Evolutionary conservation across 2,329 filamentous ascomycete species (phyloP), one percentile per base, ranked within the genome.

Genomic region (Colletotrichum chlorophyti): DNA sequence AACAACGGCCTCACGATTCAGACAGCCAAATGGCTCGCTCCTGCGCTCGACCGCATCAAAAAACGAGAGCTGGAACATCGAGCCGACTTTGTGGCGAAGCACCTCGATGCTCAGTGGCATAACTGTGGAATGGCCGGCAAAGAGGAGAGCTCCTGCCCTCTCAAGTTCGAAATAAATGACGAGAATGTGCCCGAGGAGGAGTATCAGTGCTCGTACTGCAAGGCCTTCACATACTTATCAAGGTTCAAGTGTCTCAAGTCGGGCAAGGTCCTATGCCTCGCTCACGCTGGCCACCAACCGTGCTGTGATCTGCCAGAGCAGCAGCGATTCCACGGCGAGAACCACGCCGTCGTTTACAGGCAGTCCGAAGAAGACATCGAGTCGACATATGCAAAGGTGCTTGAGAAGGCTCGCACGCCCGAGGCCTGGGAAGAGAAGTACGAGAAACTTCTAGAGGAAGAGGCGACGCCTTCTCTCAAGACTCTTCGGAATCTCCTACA

Each of bases 1-100:
- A 87, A 86, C 27, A 78, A 76, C 10, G 76, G 79, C 3, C 71
- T 88, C 43, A 86, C 83, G 0, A 98, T 99, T 54, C 91, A 91
- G 65, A 97, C 92, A 2, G 92, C 95, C 1, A 97, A 95, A 74
- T 99, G 95, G 95, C 82, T 99, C 14, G 91, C 90, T 2, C 94
- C 94, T 0, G 95, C 95, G 2, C 76, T 99, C 19, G 85, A 91
- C 48, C 85, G 91, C 43, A 90, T 96, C 68, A 85, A 86, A 64
- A 84, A 87, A 57, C 86, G 91, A 27, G 95, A 98, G 75, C 67
- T 87, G 1, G 73, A 77, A 3, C 85, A 90, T 61, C 85, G 95
- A 50, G 80, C 86, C 46, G 78, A 82, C 2, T 93, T 98, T 66
- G 70, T 90, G 7, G 74, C 81, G 5, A 87, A 85, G 47, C 90